These are phyloP conservation scores for Polyporus arcularius DNA, from an alignment of 768 basidiomycete species.

Conservation along the genomic window DNA sequence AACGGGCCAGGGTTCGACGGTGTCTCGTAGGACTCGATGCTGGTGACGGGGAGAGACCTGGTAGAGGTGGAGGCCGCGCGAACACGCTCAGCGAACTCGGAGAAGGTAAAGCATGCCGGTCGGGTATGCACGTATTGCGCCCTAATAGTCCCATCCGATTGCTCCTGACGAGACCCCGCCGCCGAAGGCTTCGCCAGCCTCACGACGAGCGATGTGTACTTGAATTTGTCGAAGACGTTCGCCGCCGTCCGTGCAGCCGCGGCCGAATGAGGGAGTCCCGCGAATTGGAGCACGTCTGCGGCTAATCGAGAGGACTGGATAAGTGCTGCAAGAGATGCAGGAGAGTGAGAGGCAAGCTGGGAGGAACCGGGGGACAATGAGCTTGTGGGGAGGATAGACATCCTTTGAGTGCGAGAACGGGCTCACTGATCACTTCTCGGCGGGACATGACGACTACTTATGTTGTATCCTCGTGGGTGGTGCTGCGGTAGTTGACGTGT, in stretches of 20 bases:
- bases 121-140: not conserved
- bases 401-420: too few relatives aligned
- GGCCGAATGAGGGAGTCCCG: not conserved
- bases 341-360: too few relatives aligned
- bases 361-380: too few relatives aligned
- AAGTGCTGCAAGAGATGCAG: too few relatives aligned
- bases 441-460: too few relatives aligned
- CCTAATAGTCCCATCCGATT: not conserved
- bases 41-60: not conserved
- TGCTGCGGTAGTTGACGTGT: too few relatives aligned
- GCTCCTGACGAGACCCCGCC: too few relatives aligned
- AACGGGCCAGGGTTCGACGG: not conserved
- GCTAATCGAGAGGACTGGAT: not conserved
- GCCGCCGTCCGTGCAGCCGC: not conserved
- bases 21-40: slow-evolving; percentile 2
- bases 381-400: too few relatives aligned
- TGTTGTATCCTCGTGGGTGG: too few relatives aligned
- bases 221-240: not conserved
- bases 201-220: not conserved
- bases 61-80: not conserved
- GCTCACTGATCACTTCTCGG: too few relatives aligned
- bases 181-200: too few relatives aligned
- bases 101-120: not conserved
- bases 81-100: not conserved
- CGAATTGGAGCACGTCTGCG: slow-evolving; percentile 4